Conservation (phyloP, 1,284 basidiomycete genomes). For the Fomitopsis pinicola region DNA sequence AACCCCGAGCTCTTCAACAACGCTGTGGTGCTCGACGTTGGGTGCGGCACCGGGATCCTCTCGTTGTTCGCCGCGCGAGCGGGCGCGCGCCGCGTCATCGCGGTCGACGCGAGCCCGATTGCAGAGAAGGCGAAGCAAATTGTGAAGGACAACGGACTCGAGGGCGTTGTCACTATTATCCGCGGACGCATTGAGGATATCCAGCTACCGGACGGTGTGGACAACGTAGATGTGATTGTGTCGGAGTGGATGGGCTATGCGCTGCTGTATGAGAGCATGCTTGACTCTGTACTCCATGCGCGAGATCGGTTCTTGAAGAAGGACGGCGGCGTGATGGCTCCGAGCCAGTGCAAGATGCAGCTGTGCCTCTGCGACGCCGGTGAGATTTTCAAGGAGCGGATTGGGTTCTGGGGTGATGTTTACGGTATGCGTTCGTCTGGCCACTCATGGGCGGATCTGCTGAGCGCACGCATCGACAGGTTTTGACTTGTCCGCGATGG, state of each 20-base stretch:
- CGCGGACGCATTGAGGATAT: constrained; percentile 89
- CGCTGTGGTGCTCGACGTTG: constrained; percentile 91
- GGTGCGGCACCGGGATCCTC: constrained; percentile 91
- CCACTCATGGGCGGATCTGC: neutral
- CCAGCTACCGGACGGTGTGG: constrained; percentile 58
- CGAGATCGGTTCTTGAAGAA: constrained; percentile 81
- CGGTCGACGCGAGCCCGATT: constrained; percentile 90
- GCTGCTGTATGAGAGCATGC: constrained; percentile 94
- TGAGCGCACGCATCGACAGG: constrained; percentile 39
- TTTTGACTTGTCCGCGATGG: constrained; percentile 83
- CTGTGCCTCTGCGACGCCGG: constrained; percentile 76
- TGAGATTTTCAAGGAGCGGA: constrained; percentile 74
- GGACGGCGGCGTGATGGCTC: constrained; percentile 80
- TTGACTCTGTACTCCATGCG: constrained; percentile 89
- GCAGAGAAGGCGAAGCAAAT: constrained; percentile 82
- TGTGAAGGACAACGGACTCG: constrained; percentile 76
- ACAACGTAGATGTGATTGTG: constrained; percentile 88
- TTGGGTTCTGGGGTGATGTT: constrained; percentile 89
- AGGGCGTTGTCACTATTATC: constrained; percentile 81
- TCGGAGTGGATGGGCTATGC: constrained; percentile 99
- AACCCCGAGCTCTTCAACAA: constrained; percentile 83
- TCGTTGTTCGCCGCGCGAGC: constrained; percentile 91
- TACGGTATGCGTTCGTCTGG: constrained; percentile 54
- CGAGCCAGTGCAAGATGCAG: constrained; percentile 87
- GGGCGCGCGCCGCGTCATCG: constrained; percentile 90